Conservation (phyloP, 116 monocot genomes). For the Iris pallida region DNA sequence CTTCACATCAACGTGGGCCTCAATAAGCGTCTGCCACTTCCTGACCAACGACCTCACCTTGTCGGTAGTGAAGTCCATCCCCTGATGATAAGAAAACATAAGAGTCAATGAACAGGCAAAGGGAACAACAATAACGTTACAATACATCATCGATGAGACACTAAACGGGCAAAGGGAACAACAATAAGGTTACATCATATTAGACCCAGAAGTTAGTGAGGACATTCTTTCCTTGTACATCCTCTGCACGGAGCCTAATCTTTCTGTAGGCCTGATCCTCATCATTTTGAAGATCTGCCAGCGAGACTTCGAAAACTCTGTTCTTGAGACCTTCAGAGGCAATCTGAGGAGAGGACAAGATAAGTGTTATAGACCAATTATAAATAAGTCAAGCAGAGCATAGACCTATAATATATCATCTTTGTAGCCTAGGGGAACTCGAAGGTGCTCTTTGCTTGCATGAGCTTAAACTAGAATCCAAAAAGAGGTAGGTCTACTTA, state of each 20-base stretch:
- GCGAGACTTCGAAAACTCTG: constrained; percentile 52
- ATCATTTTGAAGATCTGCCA: constrained; percentile 69
- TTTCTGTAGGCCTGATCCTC: constrained; percentile 75
- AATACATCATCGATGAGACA: no score
- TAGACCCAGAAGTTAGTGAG: constrained; percentile 71
- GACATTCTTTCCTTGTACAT: constrained; percentile 76
- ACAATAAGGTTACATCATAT: not conserved
- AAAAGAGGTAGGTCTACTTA: no score
- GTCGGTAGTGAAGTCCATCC: constrained; percentile 84
- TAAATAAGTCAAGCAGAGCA: no score
- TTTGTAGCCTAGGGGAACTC: no score
- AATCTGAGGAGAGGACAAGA: constrained; percentile 27
- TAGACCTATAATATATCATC: no score
- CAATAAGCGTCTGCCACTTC: constrained; percentile 83
- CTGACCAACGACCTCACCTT: constrained; percentile 77
- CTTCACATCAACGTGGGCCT: constrained; percentile 90
- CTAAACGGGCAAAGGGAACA: not conserved
- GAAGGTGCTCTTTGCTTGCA: no score
- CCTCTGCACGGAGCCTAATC: constrained; percentile 62
- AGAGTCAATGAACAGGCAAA: no score
- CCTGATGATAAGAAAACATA: constrained; percentile 22
- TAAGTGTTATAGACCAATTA: no score
- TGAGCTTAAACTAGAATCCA: no score
- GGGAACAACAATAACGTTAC: no score
- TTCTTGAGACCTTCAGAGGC: constrained; percentile 74